Percentiles rank a stretch among this genome's conserved stretches.
phyloP scores from a whole-genome alignment of 2,329 filamentous ascomycete species.

The Bipolaris sorokiniana region DNA sequence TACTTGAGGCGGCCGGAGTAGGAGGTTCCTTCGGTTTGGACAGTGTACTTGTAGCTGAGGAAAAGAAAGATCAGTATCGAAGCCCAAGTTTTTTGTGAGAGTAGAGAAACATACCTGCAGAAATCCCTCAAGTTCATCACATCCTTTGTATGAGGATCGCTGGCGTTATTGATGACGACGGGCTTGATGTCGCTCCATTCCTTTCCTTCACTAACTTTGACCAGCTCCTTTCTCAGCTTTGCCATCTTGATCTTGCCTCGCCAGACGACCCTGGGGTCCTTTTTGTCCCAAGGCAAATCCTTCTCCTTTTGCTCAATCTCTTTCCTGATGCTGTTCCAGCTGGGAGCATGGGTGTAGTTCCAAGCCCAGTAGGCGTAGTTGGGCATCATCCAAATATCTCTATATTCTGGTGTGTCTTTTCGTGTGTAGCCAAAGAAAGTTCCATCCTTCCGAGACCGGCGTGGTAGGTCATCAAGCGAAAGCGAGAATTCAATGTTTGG shows the following conservation, averaged over 20 bases:
- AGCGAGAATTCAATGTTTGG: conserved; percentile 44
- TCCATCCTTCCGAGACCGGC: conserved; percentile 35
- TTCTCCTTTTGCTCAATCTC: conserved; percentile 35
- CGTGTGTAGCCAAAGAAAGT: conserved; percentile 42
- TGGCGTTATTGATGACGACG: conserved; percentile 43
- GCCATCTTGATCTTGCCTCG: conserved; percentile 46
- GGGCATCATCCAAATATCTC: conserved; percentile 45
- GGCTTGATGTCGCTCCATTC: conserved; percentile 43
- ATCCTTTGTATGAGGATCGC: conserved; percentile 39
- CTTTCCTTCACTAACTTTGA: conserved; percentile 38
- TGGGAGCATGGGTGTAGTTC: conserved; percentile 45
- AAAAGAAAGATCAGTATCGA: conserved; percentile 7
- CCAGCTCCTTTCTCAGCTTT: conserved; percentile 35
- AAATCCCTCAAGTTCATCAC: conserved; percentile 45
- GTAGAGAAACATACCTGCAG: conserved; percentile 31
- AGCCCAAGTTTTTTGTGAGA: neutral
- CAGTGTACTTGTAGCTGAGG: conserved; percentile 59
- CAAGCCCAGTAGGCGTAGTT: conserved; percentile 47
- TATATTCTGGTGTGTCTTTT: conserved; percentile 35
- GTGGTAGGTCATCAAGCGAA: conserved; percentile 42
- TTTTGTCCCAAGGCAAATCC: conserved; percentile 35
- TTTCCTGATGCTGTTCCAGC: conserved; percentile 42
- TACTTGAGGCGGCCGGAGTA: conserved; percentile 63
- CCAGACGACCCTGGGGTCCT: conserved; percentile 42
- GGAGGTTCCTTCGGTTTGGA: conserved; percentile 60